phyloP scores from a whole-genome alignment of 2,329 filamentous ascomycete genomes.

The Rugonectria rugulosa region DNA sequence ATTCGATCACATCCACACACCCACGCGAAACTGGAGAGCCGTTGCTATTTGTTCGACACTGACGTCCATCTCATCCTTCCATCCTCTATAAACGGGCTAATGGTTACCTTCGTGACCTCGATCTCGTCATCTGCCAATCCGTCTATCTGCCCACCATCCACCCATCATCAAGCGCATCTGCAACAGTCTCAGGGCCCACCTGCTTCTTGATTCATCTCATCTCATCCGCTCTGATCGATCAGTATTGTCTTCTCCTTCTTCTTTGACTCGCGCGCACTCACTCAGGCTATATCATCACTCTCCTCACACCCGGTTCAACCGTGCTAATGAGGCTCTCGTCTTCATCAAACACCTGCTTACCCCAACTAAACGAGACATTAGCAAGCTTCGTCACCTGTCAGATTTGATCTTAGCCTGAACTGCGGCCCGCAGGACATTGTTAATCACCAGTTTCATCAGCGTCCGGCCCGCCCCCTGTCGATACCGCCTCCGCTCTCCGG shows the following conservation, averaged over 20 bases:
- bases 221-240: too few relatives aligned
- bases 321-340: conserved; percentile 10
- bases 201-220: neutral
- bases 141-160: neutral
- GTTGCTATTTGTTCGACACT: conserved; percentile 11
- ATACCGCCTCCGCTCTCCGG: conserved; percentile 20
- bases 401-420: conserved; percentile 12
- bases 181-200: neutral
- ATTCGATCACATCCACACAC: conserved; percentile 7
- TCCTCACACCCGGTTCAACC: neutral
- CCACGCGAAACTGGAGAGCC: conserved; percentile 1
- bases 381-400: conserved; percentile 6
- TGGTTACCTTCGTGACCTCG: conserved; percentile 14
- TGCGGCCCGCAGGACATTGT: conserved; percentile 10
- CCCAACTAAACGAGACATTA: conserved; percentile 3
- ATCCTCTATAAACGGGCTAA: conserved; percentile 9
- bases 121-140: conserved; percentile 13
- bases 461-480: conserved; percentile 20
- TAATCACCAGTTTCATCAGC: conserved; percentile 10
- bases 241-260: conserved; percentile 1
- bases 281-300: neutral
- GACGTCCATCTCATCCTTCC: conserved; percentile 11
- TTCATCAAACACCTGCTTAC: neutral
- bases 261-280: neutral
- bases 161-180: neutral